Evolutionary conservation across 495 filamentous ascomycete species (phyloP).

Genomic region (Xylaria sp.): DNA sequence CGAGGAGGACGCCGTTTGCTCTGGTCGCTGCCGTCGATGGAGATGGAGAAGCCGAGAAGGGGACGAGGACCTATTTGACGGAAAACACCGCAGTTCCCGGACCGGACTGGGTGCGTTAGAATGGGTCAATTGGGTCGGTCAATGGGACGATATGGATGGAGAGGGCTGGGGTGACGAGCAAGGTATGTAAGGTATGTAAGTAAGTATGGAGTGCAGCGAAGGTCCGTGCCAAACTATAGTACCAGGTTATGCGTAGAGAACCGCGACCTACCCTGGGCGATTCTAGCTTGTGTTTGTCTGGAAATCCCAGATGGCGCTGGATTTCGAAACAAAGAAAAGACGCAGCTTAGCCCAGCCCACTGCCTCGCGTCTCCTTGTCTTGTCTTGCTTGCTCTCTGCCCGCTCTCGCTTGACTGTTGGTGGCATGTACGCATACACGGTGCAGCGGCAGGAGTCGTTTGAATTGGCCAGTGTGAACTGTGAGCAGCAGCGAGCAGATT

Average conservation of each 20-base stretch:
- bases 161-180: conserved; percentile 2
- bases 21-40: background rate
- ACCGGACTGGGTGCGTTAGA: conserved; percentile 6
- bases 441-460: background rate
- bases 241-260: no score
- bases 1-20: conserved; percentile 7
- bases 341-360: background rate
- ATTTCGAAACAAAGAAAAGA: background rate
- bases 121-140: no score
- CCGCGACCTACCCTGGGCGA: background rate
- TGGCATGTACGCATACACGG: background rate
- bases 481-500: no score
- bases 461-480: background rate
- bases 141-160: background rate
- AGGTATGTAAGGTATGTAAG: no score
- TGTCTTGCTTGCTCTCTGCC: background rate
- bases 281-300: background rate
- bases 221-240: background rate
- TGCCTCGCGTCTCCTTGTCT: background rate
- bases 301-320: background rate
- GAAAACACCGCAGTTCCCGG: background rate
- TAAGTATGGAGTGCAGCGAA: background rate
- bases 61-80: background rate
- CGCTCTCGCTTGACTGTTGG: background rate
- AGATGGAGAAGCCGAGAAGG: no score